Percentiles rank a stretch among this genome's conserved stretches.
These are phyloP conservation scores for Lasiodiplodia citricola DNA, from an alignment of 2,329 filamentous ascomycete species.

Conservation along the genomic window DNA sequence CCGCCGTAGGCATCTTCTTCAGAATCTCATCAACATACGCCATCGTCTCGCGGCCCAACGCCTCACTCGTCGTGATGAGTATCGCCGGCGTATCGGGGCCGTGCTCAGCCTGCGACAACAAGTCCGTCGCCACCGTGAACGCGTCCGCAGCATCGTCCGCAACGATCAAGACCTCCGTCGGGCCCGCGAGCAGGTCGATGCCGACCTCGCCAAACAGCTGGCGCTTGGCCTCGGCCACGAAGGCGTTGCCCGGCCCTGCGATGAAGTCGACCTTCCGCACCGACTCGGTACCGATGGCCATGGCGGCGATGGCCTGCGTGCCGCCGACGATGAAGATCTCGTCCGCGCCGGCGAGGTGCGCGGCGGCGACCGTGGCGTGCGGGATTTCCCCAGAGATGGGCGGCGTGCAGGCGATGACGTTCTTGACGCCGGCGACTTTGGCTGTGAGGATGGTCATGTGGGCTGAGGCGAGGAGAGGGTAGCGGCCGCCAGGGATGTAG, in stretches of 20 bases:
- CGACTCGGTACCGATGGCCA: constrained; percentile 58
- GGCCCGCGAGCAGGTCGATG: constrained; percentile 61
- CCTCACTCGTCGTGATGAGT: constrained; percentile 53
- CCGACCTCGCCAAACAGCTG: constrained; percentile 61
- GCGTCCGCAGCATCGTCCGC: constrained; percentile 56
- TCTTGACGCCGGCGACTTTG: constrained; percentile 59
- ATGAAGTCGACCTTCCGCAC: constrained; percentile 40
- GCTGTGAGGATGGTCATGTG: constrained; percentile 64
- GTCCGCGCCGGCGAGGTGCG: constrained; percentile 57
- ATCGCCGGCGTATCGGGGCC: constrained; percentile 59
- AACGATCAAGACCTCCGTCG: constrained; percentile 59
- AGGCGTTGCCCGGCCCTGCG: constrained; percentile 44
- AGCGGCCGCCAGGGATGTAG: constrained; percentile 59
- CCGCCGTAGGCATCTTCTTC: constrained; percentile 26
- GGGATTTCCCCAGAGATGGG: constrained; percentile 57
- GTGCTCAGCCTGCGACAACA: constrained; percentile 58
- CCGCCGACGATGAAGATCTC: constrained; percentile 59
- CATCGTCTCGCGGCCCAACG: constrained; percentile 25
- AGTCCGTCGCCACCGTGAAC: constrained; percentile 52
- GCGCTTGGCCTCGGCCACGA: constrained; percentile 60
- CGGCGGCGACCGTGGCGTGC: constrained; percentile 56
- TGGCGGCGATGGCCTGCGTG: constrained; percentile 59
- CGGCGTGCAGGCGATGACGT: constrained; percentile 59
- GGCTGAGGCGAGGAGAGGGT: constrained; percentile 59
- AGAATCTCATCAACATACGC: constrained; percentile 25